Base-by-base conservation (phyloP, 169 alveolate genomes). In the Plasmodium reichenowi region DNA sequence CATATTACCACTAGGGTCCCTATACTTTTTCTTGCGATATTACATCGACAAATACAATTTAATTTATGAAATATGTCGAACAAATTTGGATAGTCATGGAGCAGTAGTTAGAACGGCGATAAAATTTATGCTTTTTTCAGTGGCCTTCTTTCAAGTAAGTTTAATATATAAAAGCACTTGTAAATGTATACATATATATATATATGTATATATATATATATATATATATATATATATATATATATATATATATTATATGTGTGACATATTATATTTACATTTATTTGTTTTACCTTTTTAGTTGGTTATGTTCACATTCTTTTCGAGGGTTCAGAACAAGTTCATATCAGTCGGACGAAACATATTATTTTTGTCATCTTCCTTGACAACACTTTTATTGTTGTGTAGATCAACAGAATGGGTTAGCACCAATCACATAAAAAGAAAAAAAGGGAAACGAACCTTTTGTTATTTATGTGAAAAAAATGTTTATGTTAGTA, bases 51-150 rank as follows among this genome's bases (percentile, higher is more conserved):
- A 95, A 59, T 93, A 94, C 74, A 94, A 94, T 38, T 68, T 94
- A 66, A 93, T 94, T 47, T 90, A 93, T 92, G 90, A 88, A 60
- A 62, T 94, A 32, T 90, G 89, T 63, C 88, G 94, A 70, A 80
- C 94, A 54, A 94, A 93, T 66, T 90, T 94, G 88, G 96, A 94
- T 70, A 87, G 94, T 48, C 91, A 94, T 12, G 96, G 96, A 45
- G 89, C 93, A 22, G 90, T 94, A 15, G 83, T 93, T 13, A 90
- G 91, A 29, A 87, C 95, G 45, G 96, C 95, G 17, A 89, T 94
- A 22, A 94, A 93, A 74, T 92, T 94, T 15, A 94, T 94, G 96
- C 89, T 94, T 71, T 75, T 92, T 64, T 94, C 95, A 58, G 94
- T 94, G 15, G 93, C 96, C 7, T 88, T 94, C 71, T 87, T 87